Evolutionary conservation across 305 asterid genomes (phyloP), one percentile per base, ranked within the genome.

Genomic region (Fraxinus sp.): DNA sequence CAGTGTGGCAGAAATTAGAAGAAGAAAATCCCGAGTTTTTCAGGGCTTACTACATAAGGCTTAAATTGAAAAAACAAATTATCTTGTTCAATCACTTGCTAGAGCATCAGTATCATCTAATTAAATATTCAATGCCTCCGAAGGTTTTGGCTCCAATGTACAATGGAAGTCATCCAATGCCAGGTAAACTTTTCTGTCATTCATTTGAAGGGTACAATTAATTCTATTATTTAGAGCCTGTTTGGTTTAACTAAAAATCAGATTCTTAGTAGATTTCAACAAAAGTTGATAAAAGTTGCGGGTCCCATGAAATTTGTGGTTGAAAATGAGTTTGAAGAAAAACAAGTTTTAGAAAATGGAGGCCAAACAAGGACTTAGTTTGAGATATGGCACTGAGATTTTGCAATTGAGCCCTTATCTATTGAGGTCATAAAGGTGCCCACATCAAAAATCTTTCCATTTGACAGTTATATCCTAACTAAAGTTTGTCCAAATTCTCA

Each of bases 1-100:
- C 90, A 96, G 99, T 96, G 80, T 96, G 99, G 99, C 98, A 90
- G 90, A 91, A 91, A 86, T 85, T 91, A 78, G 93, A 91, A 89
- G 93, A 91, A 84, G 93, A 91, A 86, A 91, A 91, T 84, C 87
- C 93, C 0, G 91, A 89, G n/a, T 91, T 91, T 85, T 91, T 90
- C 83, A 88, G 93, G 64, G 91, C 93, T 33, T 91, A 91, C 89
- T 87, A 90, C 84, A 91, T 90, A 86, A 88, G 94, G 87, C 90
- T 91, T 39, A 91, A 90, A 82, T 82, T 96, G 91, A 96, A 92
- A 96, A 96, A 92, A 87, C 99, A 96, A 88, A 96, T 94, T 71
- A 90, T 91, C 80, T 81, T 93, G 87, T 96, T 96, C 88, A 96
- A 96, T 86, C 97, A 96, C 89, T 90, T 96, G 86, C 95, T 96